Percentiles rank a stretch among this genome's conserved stretches.
These are phyloP conservation scores for Chalaropsis thielavioides DNA, from an alignment of 2,329 filamentous ascomycete genomes.

Conservation along the genomic window DNA sequence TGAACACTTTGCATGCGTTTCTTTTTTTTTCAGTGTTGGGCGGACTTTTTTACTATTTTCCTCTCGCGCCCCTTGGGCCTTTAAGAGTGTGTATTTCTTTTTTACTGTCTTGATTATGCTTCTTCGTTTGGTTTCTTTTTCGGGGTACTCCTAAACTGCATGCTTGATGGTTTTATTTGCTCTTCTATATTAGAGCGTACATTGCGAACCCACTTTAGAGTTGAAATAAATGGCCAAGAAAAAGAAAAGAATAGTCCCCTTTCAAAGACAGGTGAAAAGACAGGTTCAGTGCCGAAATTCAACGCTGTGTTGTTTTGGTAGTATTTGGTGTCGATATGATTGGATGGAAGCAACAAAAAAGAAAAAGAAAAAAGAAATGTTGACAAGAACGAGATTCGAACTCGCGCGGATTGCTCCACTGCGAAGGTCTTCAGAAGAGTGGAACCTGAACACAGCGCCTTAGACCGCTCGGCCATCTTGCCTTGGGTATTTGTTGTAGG, in stretches of 20 bases:
- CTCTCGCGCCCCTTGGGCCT: background rate
- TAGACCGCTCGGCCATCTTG: slow-evolving; percentile 17
- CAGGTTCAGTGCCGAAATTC: too few relatives aligned
- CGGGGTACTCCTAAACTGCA: background rate
- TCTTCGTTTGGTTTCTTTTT: background rate
- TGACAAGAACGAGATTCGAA: slow-evolving; percentile 15
- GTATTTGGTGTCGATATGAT: too few relatives aligned
- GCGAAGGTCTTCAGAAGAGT: background rate
- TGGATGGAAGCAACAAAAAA: background rate
- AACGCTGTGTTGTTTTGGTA: too few relatives aligned
- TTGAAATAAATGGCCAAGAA: background rate
- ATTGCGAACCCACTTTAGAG: background rate
- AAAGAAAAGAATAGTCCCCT: background rate
- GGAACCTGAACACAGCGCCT: slow-evolving; percentile 15
- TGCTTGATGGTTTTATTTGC: background rate
- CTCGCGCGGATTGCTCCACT: slow-evolving; percentile 13
- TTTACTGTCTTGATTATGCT: background rate
- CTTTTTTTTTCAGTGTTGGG: background rate
- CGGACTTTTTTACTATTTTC: background rate
- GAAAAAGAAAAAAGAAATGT: background rate
- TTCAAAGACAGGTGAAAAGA: too few relatives aligned
- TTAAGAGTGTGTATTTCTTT: background rate
- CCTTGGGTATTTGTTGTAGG: slow-evolving; percentile 3
- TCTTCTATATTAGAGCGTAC: background rate
- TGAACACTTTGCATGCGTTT: background rate